Percentiles rank a stretch among this genome's conserved stretches.
Evolutionary conservation across 2,329 filamentous ascomycete species (phyloP).

Genomic region (Cladosporium sp.): DNA sequence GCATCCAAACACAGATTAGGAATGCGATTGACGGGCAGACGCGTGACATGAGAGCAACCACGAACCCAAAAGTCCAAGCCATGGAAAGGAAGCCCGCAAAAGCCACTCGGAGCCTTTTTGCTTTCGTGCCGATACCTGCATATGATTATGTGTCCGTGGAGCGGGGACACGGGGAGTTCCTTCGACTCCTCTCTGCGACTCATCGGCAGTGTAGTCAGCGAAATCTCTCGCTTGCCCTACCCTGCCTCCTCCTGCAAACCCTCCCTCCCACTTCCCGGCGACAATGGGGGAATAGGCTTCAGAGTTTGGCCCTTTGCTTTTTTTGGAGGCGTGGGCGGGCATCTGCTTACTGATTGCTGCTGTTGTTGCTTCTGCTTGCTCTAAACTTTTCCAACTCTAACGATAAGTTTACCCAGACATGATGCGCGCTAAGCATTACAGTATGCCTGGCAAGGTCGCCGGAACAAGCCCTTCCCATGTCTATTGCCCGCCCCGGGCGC

Average conservation of each 20-base stretch:
- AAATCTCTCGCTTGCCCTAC: too few species aligned
- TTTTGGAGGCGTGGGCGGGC: neutral
- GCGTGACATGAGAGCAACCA: neutral
- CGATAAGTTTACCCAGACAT: too few species aligned
- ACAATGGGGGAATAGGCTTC: neutral
- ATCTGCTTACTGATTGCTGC: too few species aligned
- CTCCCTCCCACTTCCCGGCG: neutral
- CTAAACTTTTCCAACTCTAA: too few species aligned
- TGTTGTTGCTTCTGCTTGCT: too few species aligned
- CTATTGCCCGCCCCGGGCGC: neutral
- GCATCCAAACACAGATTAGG: neutral
- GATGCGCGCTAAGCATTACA: constrained; percentile 6
- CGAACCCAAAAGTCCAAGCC: too few species aligned
- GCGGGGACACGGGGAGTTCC: constrained; percentile 3
- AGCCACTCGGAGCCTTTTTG: constrained; percentile 7
- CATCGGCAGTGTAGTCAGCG: constrained; percentile 6
- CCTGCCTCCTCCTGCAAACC: too few species aligned
- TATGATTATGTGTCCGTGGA: neutral
- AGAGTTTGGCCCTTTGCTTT: neutral
- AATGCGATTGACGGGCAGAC: neutral
- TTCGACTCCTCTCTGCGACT: too few species aligned
- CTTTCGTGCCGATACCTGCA: constrained; percentile 3
- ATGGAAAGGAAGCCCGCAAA: too few species aligned
- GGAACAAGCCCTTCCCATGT: neutral
- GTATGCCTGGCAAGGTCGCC: neutral